A percentile compares a stretch with the other conserved stretches of the same genome.
These are phyloP conservation scores for Iris pallida DNA, from an alignment of 116 monocot genomes.

Conservation along the genomic window DNA sequence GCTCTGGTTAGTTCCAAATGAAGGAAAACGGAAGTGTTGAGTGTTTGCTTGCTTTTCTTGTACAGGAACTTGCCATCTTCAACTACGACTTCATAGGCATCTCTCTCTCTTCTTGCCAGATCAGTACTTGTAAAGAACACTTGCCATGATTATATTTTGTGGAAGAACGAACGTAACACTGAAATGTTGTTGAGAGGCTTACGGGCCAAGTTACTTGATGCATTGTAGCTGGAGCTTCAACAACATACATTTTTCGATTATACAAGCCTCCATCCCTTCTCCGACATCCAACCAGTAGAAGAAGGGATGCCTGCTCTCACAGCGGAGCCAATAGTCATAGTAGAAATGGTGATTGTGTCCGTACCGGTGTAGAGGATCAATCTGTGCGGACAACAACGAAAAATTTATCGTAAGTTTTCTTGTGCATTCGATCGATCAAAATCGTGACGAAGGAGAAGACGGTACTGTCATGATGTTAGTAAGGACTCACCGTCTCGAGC, in stretches of 20 bases:
- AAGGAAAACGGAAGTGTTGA: conserved; percentile 54
- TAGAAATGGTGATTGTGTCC: conserved; percentile 94
- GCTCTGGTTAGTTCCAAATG: too few relatives aligned
- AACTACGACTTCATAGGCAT: conserved; percentile 63
- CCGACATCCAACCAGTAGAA: conserved; percentile 93
- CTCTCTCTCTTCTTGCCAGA: conserved; percentile 77
- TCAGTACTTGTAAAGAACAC: too few relatives aligned
- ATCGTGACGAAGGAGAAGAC: not conserved
- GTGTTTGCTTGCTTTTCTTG: conserved; percentile 32
- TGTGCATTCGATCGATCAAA: not conserved
- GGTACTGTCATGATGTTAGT: too few relatives aligned
- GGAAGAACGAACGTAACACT: not conserved
- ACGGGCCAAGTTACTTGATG: conserved; percentile 88
- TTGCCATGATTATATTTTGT: not conserved
- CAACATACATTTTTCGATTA: conserved; percentile 44
- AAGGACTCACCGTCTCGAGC: conserved; percentile 86
- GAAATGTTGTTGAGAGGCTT: not conserved
- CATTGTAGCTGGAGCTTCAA: conserved; percentile 67
- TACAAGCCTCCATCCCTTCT: conserved; percentile 63
- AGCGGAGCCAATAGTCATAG: conserved; percentile 64
- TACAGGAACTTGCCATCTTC: conserved; percentile 69
- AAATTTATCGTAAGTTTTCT: not conserved
- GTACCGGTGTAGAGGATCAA: too few relatives aligned
- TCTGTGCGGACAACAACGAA: conserved; percentile 25
- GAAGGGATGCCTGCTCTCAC: conserved; percentile 86